Conservation (phyloP, 2,329 filamentous ascomycete genomes). For the Phoma sp. region DNA sequence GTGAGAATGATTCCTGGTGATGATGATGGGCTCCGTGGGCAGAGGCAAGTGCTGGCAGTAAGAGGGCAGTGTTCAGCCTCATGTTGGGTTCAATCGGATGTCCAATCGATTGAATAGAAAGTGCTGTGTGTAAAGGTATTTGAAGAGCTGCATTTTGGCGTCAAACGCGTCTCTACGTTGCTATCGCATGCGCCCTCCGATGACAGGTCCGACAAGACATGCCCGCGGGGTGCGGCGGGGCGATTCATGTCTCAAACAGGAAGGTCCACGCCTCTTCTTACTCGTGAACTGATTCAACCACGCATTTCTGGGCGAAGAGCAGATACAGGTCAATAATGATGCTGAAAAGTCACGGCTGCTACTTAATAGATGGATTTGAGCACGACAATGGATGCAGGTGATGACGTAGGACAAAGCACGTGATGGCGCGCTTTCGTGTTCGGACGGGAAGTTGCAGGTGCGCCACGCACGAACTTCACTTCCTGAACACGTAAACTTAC, state of each 20-base stretch:
- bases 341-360: too few relatives aligned
- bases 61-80: slow-evolving; percentile 10
- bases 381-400: not conserved
- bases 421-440: slow-evolving; percentile 9
- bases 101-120: not conserved
- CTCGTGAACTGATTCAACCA: not conserved
- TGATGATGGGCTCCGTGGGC: slow-evolving; percentile 28
- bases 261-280: slow-evolving; percentile 10
- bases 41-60: slow-evolving; percentile 9
- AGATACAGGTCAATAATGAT: too few relatives aligned
- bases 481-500: not conserved
- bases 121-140: not conserved
- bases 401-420: slow-evolving; percentile 4
- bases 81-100: not conserved
- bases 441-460: not conserved
- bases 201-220: slow-evolving; percentile 3
- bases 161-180: slow-evolving; percentile 13
- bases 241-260: slow-evolving; percentile 9
- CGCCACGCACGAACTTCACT: not conserved
- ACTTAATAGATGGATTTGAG: too few relatives aligned
- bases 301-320: too few relatives aligned
- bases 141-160: slow-evolving; percentile 7
- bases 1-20: slow-evolving; percentile 38
- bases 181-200: slow-evolving; percentile 8
- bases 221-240: slow-evolving; percentile 15